These are phyloP conservation scores for Rhodomyrtus psidioides DNA, from an alignment of 441 rosid genomes.

Conservation along the genomic window DNA sequence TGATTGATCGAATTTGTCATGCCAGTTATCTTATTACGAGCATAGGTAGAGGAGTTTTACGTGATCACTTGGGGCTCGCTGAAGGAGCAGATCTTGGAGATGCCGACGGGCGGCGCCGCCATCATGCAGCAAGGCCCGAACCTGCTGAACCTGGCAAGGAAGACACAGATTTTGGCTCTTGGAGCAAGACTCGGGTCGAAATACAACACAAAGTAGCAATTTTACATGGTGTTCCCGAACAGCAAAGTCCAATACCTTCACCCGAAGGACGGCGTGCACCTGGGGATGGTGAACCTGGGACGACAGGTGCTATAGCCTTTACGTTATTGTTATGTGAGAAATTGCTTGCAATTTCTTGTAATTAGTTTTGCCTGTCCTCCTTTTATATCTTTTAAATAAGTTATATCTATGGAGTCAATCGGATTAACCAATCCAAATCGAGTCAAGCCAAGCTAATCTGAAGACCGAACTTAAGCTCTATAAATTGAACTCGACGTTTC, in stretches of 20 bases:
- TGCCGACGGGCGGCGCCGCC: slow-evolving; percentile 74
- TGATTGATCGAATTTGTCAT: not conserved
- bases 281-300: slow-evolving; percentile 70
- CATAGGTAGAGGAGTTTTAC: slow-evolving; percentile 60
- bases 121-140: slow-evolving; percentile 76
- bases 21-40: not conserved
- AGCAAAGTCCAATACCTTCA: slow-evolving; percentile 72
- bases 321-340: not conserved
- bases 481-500: not conserved
- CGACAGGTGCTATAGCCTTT: slow-evolving; percentile 6
- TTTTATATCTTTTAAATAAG: not conserved
- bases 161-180: slow-evolving; percentile 71
- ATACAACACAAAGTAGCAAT: slow-evolving; percentile 77
- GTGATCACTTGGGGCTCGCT: slow-evolving; percentile 82
- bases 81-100: slow-evolving; percentile 72
- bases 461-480: not conserved
- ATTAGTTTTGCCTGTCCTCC: not conserved
- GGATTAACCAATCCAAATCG: not conserved
- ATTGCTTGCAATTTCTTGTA: not conserved
- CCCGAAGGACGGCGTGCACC: slow-evolving; percentile 78
- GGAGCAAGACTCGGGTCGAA: slow-evolving; percentile 69
- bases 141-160: slow-evolving; percentile 72
- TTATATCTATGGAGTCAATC: not conserved
- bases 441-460: not conserved
- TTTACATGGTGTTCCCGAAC: slow-evolving; percentile 63